Evolutionary conservation across 2,329 filamentous ascomycete species (phyloP), one percentile per base, ranked within the genome.

Genomic region (Alternaria incomplexa): DNA sequence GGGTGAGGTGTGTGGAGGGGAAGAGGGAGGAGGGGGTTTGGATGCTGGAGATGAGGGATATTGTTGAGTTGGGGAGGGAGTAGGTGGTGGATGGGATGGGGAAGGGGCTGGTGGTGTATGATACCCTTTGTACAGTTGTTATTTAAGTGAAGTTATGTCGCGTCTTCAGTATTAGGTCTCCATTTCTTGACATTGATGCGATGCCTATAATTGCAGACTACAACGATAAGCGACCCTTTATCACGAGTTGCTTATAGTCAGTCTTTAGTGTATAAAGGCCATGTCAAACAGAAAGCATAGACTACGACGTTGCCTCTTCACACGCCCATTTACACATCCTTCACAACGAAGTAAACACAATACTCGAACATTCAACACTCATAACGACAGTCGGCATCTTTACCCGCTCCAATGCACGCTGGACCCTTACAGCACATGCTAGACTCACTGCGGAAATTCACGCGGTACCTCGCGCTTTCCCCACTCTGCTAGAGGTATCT

Each of bases 21-120:
- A 83, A 83, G 63, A 83, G 85, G 61, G 58, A 83, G 74, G 77
- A 88, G 84, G 83, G 87, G 78, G 81, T 87, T 64, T 92, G 90
- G 90, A 72, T 88, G 10, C 22, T 93, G 28, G 85, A 85, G 40
- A 80, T 84, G 70, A 74, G 73, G 20, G 91, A 93, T 62, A 90
- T 93, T 71, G 78, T 92, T n/a, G 84, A 82, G 68, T 76, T 92
- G 64, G 91, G 90, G n/a, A 85, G 85, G 70, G 67, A 65, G 61
- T 66, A 61, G 54, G 45, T 30, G 30, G 22, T 25, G 40, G 25
- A 17, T 43, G 20, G 22, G 43, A 32, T n/a, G 20, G 17, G 46
- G 26, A 36, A 3, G 12, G 22, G 28, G 6, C 22, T 52, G 20
- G 13, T 28, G 6, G 1, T 52, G 36, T 32, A 25, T 36, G 48